Conservation (phyloP, 371 early-diverging fungal species). For the Apophysomyces elegans region DNA sequence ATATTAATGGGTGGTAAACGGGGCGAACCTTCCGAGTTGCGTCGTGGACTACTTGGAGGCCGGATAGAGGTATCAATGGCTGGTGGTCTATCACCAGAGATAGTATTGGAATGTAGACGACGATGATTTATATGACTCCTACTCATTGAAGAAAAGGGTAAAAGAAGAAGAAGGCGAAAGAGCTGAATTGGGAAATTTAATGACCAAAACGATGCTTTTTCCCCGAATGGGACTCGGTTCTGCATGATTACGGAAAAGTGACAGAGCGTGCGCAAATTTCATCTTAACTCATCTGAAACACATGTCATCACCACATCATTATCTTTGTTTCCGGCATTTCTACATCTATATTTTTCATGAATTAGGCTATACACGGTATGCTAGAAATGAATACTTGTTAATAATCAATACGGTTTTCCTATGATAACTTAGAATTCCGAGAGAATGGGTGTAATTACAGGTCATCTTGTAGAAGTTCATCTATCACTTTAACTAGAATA, state of each 20-base stretch:
- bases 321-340: too few species aligned
- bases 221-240: neutral
- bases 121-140: conserved; percentile 7
- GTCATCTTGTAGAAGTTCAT: conserved; percentile 21
- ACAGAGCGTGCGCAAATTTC: too few species aligned
- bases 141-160: conserved; percentile 1
- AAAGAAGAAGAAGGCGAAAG: neutral
- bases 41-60: conserved; percentile 16
- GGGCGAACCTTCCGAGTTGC: conserved; percentile 31
- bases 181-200: neutral
- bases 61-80: conserved; percentile 18
- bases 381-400: too few species aligned
- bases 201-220: conserved; percentile 3
- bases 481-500: conserved; percentile 48
- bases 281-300: too few species aligned
- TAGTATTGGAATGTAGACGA: conserved; percentile 24
- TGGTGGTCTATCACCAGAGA: conserved; percentile 24
- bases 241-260: neutral
- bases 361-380: too few species aligned
- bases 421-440: too few species aligned
- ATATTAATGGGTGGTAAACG: conserved; percentile 29
- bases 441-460: too few species aligned
- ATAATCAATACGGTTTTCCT: too few species aligned
- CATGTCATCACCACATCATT: too few species aligned
- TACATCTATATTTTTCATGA: too few species aligned